Conservation (phyloP, 768 basidiomycete genomes). For the Chalciporus sphaerocephalus region DNA sequence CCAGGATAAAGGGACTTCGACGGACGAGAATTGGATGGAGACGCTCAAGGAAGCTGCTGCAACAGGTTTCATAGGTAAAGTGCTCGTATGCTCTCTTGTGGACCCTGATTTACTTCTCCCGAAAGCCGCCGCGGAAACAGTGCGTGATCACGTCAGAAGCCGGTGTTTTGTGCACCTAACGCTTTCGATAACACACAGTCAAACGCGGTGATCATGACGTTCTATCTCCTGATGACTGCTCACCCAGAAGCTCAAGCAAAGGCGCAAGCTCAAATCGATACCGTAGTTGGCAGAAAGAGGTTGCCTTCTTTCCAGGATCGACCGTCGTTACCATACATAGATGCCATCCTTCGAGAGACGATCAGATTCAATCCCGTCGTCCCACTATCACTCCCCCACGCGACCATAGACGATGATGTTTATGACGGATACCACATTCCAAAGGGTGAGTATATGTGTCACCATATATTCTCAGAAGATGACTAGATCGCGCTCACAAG, state of each 20-base stretch:
- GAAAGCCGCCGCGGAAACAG: constrained; percentile 4
- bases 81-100: not conserved
- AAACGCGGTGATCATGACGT: not conserved
- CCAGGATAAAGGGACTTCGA: not conserved
- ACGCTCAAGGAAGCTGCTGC: constrained; percentile 7
- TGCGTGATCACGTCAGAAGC: not conserved
- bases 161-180: not conserved
- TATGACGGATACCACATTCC: constrained; percentile 48
- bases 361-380: not conserved
- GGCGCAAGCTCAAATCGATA: constrained; percentile 9
- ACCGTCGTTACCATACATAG: constrained; percentile 31
- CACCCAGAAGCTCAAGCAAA: constrained; percentile 11
- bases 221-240: constrained; percentile 2
- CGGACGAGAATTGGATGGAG: constrained; percentile 3
- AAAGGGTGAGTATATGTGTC: constrained; percentile 14
- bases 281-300: constrained; percentile 11
- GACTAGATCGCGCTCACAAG: not conserved
- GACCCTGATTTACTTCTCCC: too few species aligned
- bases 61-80: constrained; percentile 9
- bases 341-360: constrained; percentile 15
- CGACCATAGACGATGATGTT: constrained; percentile 34
- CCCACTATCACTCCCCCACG: constrained; percentile 20
- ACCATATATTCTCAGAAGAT: not conserved
- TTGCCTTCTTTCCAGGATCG: constrained; percentile 12
- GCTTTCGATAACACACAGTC: not conserved